These are phyloP conservation scores for Podosphaera fusca DNA, from an alignment of 2,329 filamentous ascomycete genomes.

Conservation along the genomic window DNA sequence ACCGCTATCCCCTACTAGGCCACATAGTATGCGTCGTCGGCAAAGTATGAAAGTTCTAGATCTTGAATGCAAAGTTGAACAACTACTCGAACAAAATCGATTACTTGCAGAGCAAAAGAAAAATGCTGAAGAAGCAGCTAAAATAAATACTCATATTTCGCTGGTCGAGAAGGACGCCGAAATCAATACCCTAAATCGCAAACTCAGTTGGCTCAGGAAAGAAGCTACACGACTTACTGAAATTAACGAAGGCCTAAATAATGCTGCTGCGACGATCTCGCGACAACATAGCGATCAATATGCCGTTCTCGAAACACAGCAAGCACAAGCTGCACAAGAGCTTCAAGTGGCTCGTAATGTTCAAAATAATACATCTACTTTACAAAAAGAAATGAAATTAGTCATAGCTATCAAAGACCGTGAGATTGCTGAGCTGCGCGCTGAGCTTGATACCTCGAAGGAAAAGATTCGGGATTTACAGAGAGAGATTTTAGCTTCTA, in stretches of 20 bases:
- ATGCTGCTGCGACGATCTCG: constrained; percentile 55
- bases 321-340: constrained; percentile 41
- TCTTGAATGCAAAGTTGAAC: constrained; percentile 65
- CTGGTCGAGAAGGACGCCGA: constrained; percentile 68
- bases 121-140: constrained; percentile 41
- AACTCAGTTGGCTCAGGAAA: constrained; percentile 56
- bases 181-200: constrained; percentile 59
- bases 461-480: constrained; percentile 35
- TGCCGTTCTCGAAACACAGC: constrained; percentile 40
- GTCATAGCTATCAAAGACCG: constrained; percentile 61
- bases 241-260: constrained; percentile 57
- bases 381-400: constrained; percentile 36
- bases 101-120: constrained; percentile 49
- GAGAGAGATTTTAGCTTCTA: constrained; percentile 31
- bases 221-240: constrained; percentile 64
- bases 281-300: constrained; percentile 54
- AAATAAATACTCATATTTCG: constrained; percentile 35
- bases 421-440: constrained; percentile 56
- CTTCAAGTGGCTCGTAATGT: constrained; percentile 43
- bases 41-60: constrained; percentile 96
- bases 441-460: constrained; percentile 51
- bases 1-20: constrained; percentile 76
- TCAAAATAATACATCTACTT: constrained; percentile 37
- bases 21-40: constrained; percentile 85
- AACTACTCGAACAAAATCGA: constrained; percentile 67